A percentile compares a stretch with the other conserved stretches of the same genome.
phyloP scores from a whole-genome alignment of 1,139 yeast species.

The Pichia sp. region DNA sequence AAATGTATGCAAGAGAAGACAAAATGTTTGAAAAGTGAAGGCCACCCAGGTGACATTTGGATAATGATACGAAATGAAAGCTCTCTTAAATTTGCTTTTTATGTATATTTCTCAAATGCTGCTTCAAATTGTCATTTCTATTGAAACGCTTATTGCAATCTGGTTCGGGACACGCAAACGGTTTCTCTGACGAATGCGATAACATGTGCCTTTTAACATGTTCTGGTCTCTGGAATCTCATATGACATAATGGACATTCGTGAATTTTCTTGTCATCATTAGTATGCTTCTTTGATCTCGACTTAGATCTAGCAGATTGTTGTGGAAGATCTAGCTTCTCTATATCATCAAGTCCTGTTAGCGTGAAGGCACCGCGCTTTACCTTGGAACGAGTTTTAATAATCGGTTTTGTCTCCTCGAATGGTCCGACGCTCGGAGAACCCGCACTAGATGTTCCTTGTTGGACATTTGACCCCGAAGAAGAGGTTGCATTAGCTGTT shows the following conservation, averaged over 20 bases:
- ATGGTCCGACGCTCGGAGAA: no score
- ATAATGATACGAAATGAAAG: no score
- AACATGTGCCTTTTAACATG: conserved; percentile 88
- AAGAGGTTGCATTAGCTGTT: no score
- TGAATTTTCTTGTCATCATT: conserved; percentile 59
- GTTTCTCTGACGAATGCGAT: conserved; percentile 82
- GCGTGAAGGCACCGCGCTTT: conserved; percentile 1
- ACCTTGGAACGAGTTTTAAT: conserved; percentile 8
- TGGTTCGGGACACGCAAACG: conserved; percentile 65
- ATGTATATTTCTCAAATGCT: conserved; percentile 63
- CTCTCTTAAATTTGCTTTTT: conserved; percentile 18
- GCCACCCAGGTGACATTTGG: no score
- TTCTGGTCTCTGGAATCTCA: conserved; percentile 80
- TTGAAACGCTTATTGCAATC: conserved; percentile 77
- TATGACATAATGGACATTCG: conserved; percentile 70
- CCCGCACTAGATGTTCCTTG: not conserved
- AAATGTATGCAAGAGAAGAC: no score
- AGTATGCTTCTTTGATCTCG: conserved; percentile 28
- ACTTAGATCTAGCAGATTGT: conserved; percentile 27
- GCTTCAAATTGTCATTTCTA: conserved; percentile 60
- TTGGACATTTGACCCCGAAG: not conserved
- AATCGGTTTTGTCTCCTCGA: not conserved
- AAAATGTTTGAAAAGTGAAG: no score
- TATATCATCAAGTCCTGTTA: conserved; percentile 15
- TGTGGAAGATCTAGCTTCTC: conserved; percentile 25